These are phyloP conservation scores for Phlebiopsis flavidoalba DNA, from an alignment of 768 basidiomycete genomes.

Conservation along the genomic window DNA sequence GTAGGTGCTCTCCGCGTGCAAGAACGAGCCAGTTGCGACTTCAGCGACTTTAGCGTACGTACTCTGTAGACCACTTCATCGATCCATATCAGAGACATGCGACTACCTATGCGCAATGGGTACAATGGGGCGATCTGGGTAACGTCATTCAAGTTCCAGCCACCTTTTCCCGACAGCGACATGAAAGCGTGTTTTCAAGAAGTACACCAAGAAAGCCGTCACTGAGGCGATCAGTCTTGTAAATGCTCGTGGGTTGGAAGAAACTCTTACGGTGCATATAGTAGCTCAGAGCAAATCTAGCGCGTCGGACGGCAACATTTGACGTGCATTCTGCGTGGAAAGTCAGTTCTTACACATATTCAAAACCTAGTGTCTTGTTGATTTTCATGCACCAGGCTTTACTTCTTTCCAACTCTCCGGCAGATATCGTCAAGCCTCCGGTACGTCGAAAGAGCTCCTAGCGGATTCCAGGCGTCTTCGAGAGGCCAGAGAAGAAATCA, in stretches of 20 bases:
- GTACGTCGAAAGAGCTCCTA: background rate
- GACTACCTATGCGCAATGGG: conserved; percentile 37
- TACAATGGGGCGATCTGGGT: conserved; percentile 38
- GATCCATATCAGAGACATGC: conserved; percentile 19
- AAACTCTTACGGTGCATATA: background rate
- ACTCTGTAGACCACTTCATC: conserved; percentile 32
- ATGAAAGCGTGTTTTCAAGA: conserved; percentile 28
- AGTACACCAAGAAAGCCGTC: conserved; percentile 33
- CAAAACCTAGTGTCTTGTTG: background rate
- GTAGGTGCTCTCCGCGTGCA: conserved; percentile 32
- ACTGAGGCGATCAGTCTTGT: conserved; percentile 37
- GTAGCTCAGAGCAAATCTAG: background rate
- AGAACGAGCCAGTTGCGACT: conserved; percentile 36
- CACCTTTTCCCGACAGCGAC: conserved; percentile 23
- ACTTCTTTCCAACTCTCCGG: conserved; percentile 23
- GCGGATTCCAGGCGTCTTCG: conserved; percentile 23
- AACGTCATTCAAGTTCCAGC: conserved; percentile 23
- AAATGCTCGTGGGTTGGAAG: conserved; percentile 32
- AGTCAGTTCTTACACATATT: no score
- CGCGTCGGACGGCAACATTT: conserved; percentile 26
- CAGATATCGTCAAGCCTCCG: conserved; percentile 21
- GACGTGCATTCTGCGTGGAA: conserved; percentile 25
- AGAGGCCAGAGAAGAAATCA: conserved; percentile 32
- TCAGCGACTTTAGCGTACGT: conserved; percentile 39
- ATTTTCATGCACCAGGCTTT: conserved; percentile 20